Base-by-base conservation (phyloP, 768 basidiomycete species). In the Amanita polypyramis region DNA sequence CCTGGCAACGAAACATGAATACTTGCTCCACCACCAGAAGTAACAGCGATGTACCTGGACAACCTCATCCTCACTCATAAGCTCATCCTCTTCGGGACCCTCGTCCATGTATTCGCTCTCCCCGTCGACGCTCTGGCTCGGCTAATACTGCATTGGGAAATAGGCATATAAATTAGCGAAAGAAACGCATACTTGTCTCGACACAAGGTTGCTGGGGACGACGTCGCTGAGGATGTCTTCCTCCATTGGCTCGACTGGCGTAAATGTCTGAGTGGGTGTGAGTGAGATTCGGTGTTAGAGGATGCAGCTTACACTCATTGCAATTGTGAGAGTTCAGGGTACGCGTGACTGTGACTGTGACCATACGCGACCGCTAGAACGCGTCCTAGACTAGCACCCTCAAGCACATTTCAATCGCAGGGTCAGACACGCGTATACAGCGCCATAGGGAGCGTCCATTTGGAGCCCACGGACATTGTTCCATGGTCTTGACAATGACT, bases 201-300 rank as follows among this genome's bases (percentile, higher is more conserved):
- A 93, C 39, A 93, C 82, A 53, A 94, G 90, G 60, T 91, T 89
- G 62, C 83, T 86, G 2, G 92, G 92, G 6, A 95, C 82, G 49
- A 94, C 78, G 62, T 95, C 92, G 58, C 86, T 89, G 52, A 96
- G 74, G 43, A 90, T 82, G 62, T 94, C 92, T 45, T 92, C 91
- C 9, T 77, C 74, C 61, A 67, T 68, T 20, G 64, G 58, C 33
- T 65, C 62, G 20, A 60, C 63, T 0, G 69, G 56, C 9, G 68
- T 72, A 49, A 72, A 70, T 20, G 67, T 55, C 70, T 70, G 39
- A 36, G 20, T 36, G 12, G 27, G 32, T 15, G 40, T 41, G 15
- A 43, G 30, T 17, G 42, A 39, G 32, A 6, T 15, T 6, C 12
- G 19, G 20, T 6, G 40, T 37, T 45, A 14, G 8, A 17, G 21